These are phyloP conservation scores for Papiliotrema terrestris DNA, from an alignment of 1,284 basidiomycete species.

Conservation along the genomic window DNA sequence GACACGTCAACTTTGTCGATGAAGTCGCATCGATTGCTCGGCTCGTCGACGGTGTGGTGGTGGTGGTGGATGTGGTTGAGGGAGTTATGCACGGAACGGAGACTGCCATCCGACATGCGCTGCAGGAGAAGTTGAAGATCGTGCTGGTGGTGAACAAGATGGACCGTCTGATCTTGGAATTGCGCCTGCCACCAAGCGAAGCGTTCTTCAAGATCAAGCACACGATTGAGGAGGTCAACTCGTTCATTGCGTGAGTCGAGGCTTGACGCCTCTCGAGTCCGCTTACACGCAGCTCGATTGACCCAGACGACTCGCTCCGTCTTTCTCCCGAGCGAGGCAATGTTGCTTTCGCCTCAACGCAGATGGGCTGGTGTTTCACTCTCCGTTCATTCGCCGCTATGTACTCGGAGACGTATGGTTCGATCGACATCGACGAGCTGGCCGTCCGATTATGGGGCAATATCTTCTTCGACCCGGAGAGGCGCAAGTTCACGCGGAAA, in stretches of 20 bases:
- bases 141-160: conserved; percentile 97
- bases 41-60: conserved; percentile 85
- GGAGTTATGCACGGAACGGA: conserved; percentile 93
- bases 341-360: conserved; percentile 93
- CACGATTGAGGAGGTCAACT: conserved; percentile 97
- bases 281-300: conserved; percentile 62
- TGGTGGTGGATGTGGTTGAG: conserved; percentile 95
- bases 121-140: conserved; percentile 85
- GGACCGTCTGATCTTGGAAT: conserved; percentile 92
- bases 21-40: conserved; percentile 87
- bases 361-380: conserved; percentile 98
- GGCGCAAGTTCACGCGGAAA: conserved; percentile 84
- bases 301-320: conserved; percentile 79
- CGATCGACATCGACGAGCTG: conserved; percentile 55
- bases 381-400: conserved; percentile 90
- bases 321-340: conserved; percentile 94
- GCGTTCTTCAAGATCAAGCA: conserved; percentile 99
- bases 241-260: conserved; percentile 71
- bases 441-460: conserved; percentile 96
- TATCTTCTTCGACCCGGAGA: conserved; percentile 82
- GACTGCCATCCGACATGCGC: conserved; percentile 75
- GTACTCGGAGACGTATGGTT: conserved; percentile 79
- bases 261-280: background rate
- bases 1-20: conserved; percentile 96
- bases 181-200: conserved; percentile 90